These are phyloP conservation scores for Parmelia sp. DNA, from an alignment of 495 filamentous ascomycete species.

Conservation along the genomic window DNA sequence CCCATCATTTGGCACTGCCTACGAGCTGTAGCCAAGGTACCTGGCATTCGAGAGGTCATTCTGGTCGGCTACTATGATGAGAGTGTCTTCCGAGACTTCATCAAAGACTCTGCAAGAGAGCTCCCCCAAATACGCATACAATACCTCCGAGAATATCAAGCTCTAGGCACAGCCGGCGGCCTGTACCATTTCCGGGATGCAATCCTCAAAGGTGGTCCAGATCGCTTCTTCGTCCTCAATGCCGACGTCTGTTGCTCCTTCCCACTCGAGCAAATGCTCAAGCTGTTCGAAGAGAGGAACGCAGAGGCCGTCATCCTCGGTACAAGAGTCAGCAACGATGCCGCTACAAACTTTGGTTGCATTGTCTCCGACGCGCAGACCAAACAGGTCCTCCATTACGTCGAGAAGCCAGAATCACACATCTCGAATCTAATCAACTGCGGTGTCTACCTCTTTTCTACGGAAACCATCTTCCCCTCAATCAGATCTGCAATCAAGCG, in stretches of 20 bases:
- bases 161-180: constrained; percentile 89
- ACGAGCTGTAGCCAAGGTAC: constrained; percentile 83
- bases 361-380: constrained; percentile 94
- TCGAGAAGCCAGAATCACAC: constrained; percentile 98
- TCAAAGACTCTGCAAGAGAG: constrained; percentile 77
- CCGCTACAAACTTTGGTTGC: constrained; percentile 94
- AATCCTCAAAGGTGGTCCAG: constrained; percentile 91
- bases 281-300: constrained; percentile 87
- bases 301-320: constrained; percentile 97
- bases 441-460: constrained; percentile 94
- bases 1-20: constrained; percentile 98
- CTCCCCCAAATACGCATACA: constrained; percentile 87
- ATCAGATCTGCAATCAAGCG: constrained; percentile 95
- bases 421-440: constrained; percentile 99
- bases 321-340: constrained; percentile 84
- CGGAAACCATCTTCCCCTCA: constrained; percentile 92
- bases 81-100: constrained; percentile 92
- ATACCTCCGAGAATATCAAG: constrained; percentile 97
- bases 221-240: constrained; percentile 95
- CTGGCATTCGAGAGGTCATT: constrained; percentile 90
- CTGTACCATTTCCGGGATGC: constrained; percentile 99
- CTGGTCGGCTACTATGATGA: constrained; percentile 99
- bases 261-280: constrained; percentile 90
- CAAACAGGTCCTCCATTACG: constrained; percentile 95
- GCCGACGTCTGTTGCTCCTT: constrained; percentile 99